These are phyloP conservation scores for Colletotrichum navitas DNA, from an alignment of 2,329 filamentous ascomycete species.

Conservation along the genomic window DNA sequence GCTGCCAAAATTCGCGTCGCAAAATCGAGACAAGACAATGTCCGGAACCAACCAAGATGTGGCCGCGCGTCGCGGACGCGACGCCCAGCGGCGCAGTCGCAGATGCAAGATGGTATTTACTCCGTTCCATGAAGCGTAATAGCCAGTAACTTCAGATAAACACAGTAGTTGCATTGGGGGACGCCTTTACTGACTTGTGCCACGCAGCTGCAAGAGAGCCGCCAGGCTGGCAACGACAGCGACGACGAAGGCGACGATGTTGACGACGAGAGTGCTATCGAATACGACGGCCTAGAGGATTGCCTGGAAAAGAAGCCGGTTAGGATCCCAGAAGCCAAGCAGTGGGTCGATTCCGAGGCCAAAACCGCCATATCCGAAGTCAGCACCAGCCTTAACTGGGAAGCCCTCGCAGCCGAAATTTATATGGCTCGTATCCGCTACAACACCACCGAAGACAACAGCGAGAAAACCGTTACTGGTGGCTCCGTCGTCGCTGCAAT, in stretches of 20 bases:
- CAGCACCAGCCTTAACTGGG: too few species aligned
- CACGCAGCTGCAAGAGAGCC: background rate
- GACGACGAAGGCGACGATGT: background rate
- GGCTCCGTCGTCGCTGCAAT: background rate
- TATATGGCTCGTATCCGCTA: too few species aligned
- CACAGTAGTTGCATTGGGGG: background rate
- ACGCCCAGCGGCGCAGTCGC: constrained; percentile 1
- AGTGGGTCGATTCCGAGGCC: too few species aligned
- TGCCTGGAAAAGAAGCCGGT: background rate
- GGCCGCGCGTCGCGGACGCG: background rate
- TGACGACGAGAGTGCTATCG: too few species aligned
- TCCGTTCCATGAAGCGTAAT: background rate
- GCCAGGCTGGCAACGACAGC: background rate
- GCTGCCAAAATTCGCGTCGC: too few species aligned
- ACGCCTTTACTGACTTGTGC: background rate
- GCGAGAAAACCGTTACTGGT: background rate
- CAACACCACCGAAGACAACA: background rate
- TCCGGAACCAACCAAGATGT: background rate
- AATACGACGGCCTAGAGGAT: too few species aligned
- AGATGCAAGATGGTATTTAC: background rate
- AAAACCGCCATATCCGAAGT: too few species aligned
- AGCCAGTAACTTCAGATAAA: background rate
- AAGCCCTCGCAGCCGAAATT: too few species aligned
- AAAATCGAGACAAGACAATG: background rate
- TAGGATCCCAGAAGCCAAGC: too few species aligned